phyloP scores from a whole-genome alignment of 805 yeast genomes.

The Myxozyma sirexii region DNA sequence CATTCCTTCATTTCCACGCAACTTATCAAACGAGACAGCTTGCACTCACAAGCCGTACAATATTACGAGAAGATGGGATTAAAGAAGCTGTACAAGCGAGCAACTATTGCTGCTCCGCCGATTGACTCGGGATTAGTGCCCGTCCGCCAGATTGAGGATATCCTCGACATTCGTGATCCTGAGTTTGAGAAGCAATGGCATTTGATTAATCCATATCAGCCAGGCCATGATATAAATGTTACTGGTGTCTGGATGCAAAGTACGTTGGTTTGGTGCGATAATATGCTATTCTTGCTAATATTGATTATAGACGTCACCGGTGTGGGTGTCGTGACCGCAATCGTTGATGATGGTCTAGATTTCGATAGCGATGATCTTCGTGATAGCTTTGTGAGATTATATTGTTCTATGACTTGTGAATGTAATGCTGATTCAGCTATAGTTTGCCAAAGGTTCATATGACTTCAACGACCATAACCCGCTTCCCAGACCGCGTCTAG shows the following conservation, averaged over 20 bases:
- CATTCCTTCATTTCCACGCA: neutral
- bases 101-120: constrained; percentile 6
- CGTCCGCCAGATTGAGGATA: constrained; percentile 41
- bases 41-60: neutral
- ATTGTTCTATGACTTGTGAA: neutral
- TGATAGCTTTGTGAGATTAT: constrained; percentile 53
- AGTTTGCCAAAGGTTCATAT: constrained; percentile 74
- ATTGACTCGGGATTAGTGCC: constrained; percentile 58
- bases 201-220: constrained; percentile 67
- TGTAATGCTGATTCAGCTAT: neutral
- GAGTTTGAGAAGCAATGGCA: constrained; percentile 89
- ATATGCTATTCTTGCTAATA: neutral
- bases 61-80: constrained; percentile 22
- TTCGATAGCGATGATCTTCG: constrained; percentile 72
- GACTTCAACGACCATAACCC: constrained; percentile 80
- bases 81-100: constrained; percentile 24
- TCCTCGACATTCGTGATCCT: constrained; percentile 77
- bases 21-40: constrained; percentile 1
- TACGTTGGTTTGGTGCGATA: neutral
- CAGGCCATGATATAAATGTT: constrained; percentile 86
- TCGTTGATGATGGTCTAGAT: constrained; percentile 94
- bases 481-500: constrained; percentile 76
- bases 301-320: constrained; percentile 63
- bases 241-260: constrained; percentile 78
- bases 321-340: constrained; percentile 76